A percentile compares a stretch with the other conserved stretches of the same genome.
phyloP scores from a whole-genome alignment of 2,329 filamentous ascomycete genomes.

The Talaromyces albobiverticillius region DNA sequence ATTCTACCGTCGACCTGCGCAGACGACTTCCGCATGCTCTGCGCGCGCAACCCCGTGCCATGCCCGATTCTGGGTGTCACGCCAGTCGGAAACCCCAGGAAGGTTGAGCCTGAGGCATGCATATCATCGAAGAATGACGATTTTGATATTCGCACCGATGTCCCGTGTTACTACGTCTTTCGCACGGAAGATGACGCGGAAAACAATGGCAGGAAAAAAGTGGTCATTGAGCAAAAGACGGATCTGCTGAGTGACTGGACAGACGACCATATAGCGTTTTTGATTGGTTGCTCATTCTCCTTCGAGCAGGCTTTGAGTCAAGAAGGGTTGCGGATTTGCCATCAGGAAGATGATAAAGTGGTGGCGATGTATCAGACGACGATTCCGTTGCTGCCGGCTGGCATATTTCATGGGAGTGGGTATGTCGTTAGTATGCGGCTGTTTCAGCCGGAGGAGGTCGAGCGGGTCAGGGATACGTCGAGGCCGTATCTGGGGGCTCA shows the following conservation, averaged over 20 bases:
- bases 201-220: conserved; percentile 36
- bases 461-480: conserved; percentile 55
- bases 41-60: conserved; percentile 60
- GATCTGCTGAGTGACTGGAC: conserved; percentile 56
- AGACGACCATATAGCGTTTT: conserved; percentile 58
- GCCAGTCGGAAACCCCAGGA: conserved; percentile 35
- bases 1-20: conserved; percentile 58
- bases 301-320: conserved; percentile 58
- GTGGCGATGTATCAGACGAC: conserved; percentile 62
- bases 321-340: conserved; percentile 52
- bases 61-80: conserved; percentile 56
- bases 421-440: conserved; percentile 65
- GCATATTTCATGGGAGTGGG: conserved; percentile 54
- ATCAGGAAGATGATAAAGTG: conserved; percentile 48
- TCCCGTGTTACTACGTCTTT: conserved; percentile 60
- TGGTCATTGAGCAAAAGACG: conserved; percentile 31
- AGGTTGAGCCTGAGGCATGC: background rate
- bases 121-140: conserved; percentile 21
- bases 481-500: conserved; percentile 56
- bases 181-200: background rate
- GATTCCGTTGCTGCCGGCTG: conserved; percentile 56
- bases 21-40: conserved; percentile 57
- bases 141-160: conserved; percentile 58
- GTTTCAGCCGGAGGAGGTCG: conserved; percentile 51
- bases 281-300: conserved; percentile 63